A percentile compares a stretch with the other conserved stretches of the same genome.
These are phyloP conservation scores for Xanthoceras sorbifolium DNA, from an alignment of 345 rosid species.

Conservation along the genomic window DNA sequence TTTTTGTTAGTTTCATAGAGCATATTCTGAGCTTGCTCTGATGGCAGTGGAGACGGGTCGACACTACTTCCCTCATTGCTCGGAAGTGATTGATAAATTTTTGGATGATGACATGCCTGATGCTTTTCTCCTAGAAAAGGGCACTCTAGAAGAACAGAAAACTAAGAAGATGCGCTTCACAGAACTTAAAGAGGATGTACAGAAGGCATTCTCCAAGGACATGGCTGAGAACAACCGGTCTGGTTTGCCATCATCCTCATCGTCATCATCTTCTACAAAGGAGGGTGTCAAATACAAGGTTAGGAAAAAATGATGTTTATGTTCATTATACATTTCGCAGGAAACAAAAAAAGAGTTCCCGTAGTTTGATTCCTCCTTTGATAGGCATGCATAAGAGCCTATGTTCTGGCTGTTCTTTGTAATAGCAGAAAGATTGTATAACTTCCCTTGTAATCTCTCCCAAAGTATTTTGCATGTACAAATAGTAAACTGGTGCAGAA, in stretches of 20 bases:
- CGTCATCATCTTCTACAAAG: conserved; percentile 34
- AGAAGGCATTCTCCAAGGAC: conserved; percentile 49
- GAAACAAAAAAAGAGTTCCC: neutral
- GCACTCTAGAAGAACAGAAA: conserved; percentile 42
- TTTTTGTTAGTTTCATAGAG: neutral
- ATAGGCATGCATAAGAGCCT: neutral
- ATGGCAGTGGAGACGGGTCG: conserved; percentile 48
- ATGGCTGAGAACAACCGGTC: conserved; percentile 31
- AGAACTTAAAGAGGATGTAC: conserved; percentile 48
- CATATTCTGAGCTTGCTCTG: conserved; percentile 8
- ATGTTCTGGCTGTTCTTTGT: neutral
- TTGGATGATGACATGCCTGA: conserved; percentile 38
- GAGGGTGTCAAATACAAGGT: conserved; percentile 14
- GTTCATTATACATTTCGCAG: neutral
- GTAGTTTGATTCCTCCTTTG: neutral
- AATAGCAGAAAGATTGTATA: conserved; percentile 1
- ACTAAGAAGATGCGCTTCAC: conserved; percentile 39
- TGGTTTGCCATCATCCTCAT: conserved; percentile 25
- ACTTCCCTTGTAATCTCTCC: neutral
- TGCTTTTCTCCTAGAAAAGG: conserved; percentile 34
- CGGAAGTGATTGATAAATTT: conserved; percentile 43
- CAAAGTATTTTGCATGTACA: conserved; percentile 14
- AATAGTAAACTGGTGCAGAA: neutral
- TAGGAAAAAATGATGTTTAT: conserved; percentile 19
- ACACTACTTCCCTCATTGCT: conserved; percentile 44